Evolutionary conservation across 2,329 filamentous ascomycete species (phyloP).

Genomic region (Aspergillus quadricinctus): DNA sequence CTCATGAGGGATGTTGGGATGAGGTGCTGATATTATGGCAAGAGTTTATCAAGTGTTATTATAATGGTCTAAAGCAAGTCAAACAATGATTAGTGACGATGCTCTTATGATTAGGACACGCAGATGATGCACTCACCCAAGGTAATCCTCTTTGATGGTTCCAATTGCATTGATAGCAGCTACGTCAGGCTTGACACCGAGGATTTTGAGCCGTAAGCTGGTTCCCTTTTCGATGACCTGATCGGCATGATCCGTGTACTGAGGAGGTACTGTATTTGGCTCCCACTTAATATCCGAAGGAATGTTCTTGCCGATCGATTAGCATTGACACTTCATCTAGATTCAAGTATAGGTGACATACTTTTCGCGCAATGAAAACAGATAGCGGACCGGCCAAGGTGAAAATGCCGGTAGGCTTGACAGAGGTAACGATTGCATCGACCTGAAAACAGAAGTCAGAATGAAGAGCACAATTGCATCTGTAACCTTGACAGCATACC

Average conservation of each 20-base stretch:
- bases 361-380: slow-evolving; percentile 60
- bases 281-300: slow-evolving; percentile 90
- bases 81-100: slow-evolving; percentile 10
- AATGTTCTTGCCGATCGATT: slow-evolving; percentile 50
- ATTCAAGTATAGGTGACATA: slow-evolving; percentile 45
- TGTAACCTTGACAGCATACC: slow-evolving; percentile 52
- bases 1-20: not conserved
- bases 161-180: slow-evolving; percentile 95
- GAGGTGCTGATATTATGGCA: slow-evolving; percentile 9
- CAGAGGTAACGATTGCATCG: slow-evolving; percentile 86
- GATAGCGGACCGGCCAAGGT: slow-evolving; percentile 46
- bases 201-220: slow-evolving; percentile 88
- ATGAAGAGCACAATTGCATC: slow-evolving; percentile 11
- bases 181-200: slow-evolving; percentile 89
- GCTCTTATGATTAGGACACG: not conserved
- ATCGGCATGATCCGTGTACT: slow-evolving; percentile 93
- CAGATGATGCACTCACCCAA: slow-evolving; percentile 36
- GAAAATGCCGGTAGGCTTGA: slow-evolving; percentile 85
- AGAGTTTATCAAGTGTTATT: slow-evolving; percentile 18
- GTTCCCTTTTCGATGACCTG: slow-evolving; percentile 91
- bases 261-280: slow-evolving; percentile 90
- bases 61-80: slow-evolving; percentile 24
- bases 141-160: slow-evolving; percentile 77
- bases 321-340: slow-evolving; percentile 5
- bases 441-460: slow-evolving; percentile 55